Conservation (phyloP, 106 monocot species). For the Chionographis japonica region DNA sequence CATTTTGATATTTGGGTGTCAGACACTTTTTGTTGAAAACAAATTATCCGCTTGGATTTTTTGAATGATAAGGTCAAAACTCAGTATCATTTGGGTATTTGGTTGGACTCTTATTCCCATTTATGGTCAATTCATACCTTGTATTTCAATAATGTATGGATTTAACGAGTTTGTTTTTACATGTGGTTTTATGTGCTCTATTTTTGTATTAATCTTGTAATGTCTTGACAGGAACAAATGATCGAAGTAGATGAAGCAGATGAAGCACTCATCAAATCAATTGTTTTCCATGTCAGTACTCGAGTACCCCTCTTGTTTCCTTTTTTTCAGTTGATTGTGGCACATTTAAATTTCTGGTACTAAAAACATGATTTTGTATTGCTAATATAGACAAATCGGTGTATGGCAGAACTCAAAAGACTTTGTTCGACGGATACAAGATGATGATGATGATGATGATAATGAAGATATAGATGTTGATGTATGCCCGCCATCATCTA, state of each 20-base stretch:
- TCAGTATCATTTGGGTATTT: neutral
- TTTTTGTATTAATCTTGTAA: constrained; percentile 7
- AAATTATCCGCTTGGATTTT: too few relatives aligned
- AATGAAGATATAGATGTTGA: constrained; percentile 34
- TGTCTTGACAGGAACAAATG: constrained; percentile 51
- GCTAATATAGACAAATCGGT: neutral
- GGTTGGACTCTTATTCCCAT: neutral
- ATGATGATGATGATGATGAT: constrained; percentile 60
- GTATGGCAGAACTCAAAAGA: constrained; percentile 50
- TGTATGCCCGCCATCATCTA: constrained; percentile 6
- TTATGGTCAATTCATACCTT: neutral
- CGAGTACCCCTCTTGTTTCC: neutral
- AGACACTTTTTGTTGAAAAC: too few relatives aligned
- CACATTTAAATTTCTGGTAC: neutral
- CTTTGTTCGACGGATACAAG: constrained; percentile 56
- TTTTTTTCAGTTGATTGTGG: neutral
- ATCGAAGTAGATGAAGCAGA: constrained; percentile 71
- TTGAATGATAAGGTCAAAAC: too few relatives aligned
- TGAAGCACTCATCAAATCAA: constrained; percentile 71
- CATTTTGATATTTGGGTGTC: too few relatives aligned
- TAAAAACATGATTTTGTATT: neutral
- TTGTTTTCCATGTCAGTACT: constrained; percentile 54
- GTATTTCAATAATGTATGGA: neutral
- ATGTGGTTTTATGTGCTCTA: neutral
- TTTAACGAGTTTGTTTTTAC: neutral